Evolutionary conservation across 495 filamentous ascomycete species (phyloP), one percentile per base, ranked within the genome.

Genomic region (Hyaloscypha finlandica): DNA sequence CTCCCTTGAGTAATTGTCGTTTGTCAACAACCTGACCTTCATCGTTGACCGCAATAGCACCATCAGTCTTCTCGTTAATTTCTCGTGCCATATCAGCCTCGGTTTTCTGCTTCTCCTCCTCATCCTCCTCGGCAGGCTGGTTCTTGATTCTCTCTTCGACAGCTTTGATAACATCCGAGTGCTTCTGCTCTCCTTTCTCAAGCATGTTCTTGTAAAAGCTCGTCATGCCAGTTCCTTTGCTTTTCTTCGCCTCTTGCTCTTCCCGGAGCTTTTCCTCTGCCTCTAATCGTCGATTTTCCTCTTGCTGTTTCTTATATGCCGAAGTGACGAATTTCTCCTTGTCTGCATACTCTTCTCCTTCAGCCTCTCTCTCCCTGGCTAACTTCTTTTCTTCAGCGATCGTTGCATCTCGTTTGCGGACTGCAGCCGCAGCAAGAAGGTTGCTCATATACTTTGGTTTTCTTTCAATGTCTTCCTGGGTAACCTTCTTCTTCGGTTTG

Each of bases 311-410:
- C 81, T 93, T 95, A 72, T 99, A 99, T 54, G 95, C 94, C n/a
- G 87, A 86, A 0, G 95, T 99, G 35, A 98, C 95, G 71, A 99
- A 99, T 74, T 90, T 93, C 77, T 98, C 96, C 77, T 97, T 99
- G 68, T 95, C 96, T 0, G 86, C 90, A 73, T 92, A 97, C 77
- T 94, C 92, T 16, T 97, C 96, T 11, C 95, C 95, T 77, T 99
- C 95, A 0, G 88, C 90, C 70, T 94, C 96, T 42, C 95, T 87
- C 76, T 99, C 96, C 55, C 88, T 88, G 70, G 91, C 88, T 33
- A 98, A 80, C 75, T 92, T 81, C 74, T 92, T 91, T 76, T 99
- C 95, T 69, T 92, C 89, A 16, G 95, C 95, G 9, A 96, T 88
- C 39, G 92, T 80, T 58, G 91, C 87, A 78, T 97, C 95, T 31